Evolutionary conservation across 805 yeast genomes (phyloP).

Genomic region (Myxozyma neotropica): DNA sequence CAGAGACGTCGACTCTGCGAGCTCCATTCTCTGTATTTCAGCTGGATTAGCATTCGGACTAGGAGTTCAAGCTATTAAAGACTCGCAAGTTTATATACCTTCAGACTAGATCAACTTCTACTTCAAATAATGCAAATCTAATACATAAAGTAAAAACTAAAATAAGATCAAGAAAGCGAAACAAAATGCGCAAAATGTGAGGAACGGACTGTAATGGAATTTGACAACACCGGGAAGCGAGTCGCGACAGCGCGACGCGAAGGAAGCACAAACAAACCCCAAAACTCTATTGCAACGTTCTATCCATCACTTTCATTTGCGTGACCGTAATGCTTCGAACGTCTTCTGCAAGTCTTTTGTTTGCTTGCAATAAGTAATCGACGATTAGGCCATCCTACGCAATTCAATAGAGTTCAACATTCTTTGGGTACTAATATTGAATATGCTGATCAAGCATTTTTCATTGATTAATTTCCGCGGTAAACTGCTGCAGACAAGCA

Average conservation of each 20-base stretch:
- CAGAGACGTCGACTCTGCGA: not conserved
- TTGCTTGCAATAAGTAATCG: too few species aligned
- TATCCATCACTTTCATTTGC: not conserved
- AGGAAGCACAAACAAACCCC: not conserved
- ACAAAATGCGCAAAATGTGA: not conserved
- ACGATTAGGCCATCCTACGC: too few species aligned
- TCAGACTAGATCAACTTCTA: not conserved
- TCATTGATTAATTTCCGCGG: too few species aligned
- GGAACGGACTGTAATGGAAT: not conserved
- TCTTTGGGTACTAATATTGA: too few species aligned
- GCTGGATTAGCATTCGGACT: not conserved
- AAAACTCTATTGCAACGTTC: not conserved
- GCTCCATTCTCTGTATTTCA: not conserved
- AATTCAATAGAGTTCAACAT: too few species aligned
- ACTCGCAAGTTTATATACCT: not conserved
- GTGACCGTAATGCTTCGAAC: too few species aligned
- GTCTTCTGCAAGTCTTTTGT: too few species aligned
- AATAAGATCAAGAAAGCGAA: not conserved
- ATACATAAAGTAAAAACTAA: not conserved
- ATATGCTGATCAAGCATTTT: too few species aligned
- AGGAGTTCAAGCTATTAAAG: not conserved
- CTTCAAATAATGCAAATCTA: not conserved
- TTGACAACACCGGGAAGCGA: not conserved
- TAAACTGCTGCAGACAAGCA: not conserved
- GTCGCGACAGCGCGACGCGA: slow-evolving; percentile 13